Evolutionary conservation across 345 rosid genomes (phyloP), one percentile per base, ranked within the genome.

Genomic region (Arabidopsis suecica): DNA sequence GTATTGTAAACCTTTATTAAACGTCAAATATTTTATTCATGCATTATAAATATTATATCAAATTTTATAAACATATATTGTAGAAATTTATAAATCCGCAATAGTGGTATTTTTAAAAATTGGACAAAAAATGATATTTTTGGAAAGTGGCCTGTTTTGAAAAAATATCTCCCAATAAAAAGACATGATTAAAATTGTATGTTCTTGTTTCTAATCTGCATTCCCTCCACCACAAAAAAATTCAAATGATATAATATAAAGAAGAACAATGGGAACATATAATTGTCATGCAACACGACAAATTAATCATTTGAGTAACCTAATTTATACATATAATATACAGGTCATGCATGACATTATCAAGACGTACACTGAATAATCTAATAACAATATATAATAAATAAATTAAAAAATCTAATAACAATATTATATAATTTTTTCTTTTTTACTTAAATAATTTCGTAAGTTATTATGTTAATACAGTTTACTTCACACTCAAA

Each of bases 301-400:
- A 67, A 41, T 9, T 11, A 61, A 68, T 76, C 69, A 68, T 67
- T 50, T 8, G 36, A 48, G 22, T 42, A 64, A n/a, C 33, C 59
- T 9, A 36, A 30, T 13, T 11, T 50, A 20, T 44, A 45, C 32
- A 28, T 60, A 18, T 18, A 40, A 20, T 68, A 8, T 30, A 42
- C 64, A 63, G 68, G 74, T 76, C 79, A 76, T 75, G 79, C 74
- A 53, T 76, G 79, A 76, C 79, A 68, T 61, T 68, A 68, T 23
- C 23, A 60, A 25, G 63, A 61, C 55, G 28, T 60, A 32, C 41
- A 61, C 57, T 10, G 45, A 38, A 18, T 75, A 41, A 59, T 49
- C 32, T 61, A 41, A 40, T 10, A 20, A 9, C 38, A 62, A 42
- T 20, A 20, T 20, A n/a, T n/a, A n/a, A n/a, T n/a, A n/a, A n/a